Base-by-base conservation (phyloP, 768 basidiomycete species). In the Pleurotus sapidus region DNA sequence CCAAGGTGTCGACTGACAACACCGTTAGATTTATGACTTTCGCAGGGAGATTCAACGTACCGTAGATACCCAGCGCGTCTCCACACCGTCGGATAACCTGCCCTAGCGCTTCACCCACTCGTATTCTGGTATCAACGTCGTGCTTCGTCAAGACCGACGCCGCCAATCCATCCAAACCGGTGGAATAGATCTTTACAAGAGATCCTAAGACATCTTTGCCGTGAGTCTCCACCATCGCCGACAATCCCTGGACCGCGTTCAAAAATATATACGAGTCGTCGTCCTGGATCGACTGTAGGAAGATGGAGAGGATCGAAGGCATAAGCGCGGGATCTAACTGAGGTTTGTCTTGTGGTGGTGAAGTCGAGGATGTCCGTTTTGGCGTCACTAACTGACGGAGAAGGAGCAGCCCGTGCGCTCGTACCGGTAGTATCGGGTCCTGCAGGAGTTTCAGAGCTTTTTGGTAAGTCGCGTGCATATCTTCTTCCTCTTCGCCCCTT, bases 191-290 rank as follows among this genome's bases (percentile, higher is more conserved):
- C 24, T 78, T 77, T n/a, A 93, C 71, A 23, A 97, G 76, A 4
- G 77, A 74, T 56, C 75, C 74, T 6, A 95, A 68, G 11, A 95
- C 86, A 9, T 92, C 87, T 60, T 80, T 82, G 2, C 91, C 92
- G 59, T 86, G 84, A 1, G 76, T 77, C 63, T 94, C 87, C 0
- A 89, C 93, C 82, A 98, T 87, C 3, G 82, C 84, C n/a, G 88
- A 83, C 1, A 98, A 78, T 0, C 95, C 95, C 64, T 95, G 92
- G 12, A 96, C 88, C 0, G 91, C 94, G 65, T 94, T 94, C 53
- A 98, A 75, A 66, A 93, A 98, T 55, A 98, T 85, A 69, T 94
- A 98, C n/a, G 92, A 93, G 65, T 98, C 96, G 39, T 95, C 90
- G 59, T 97, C 94, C 65, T 93, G 89, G 4, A 95, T 71, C 0